These are phyloP conservation scores for Aspergillus brunneoviolaceus DNA, from an alignment of 2,329 filamentous ascomycete genomes.

Conservation along the genomic window DNA sequence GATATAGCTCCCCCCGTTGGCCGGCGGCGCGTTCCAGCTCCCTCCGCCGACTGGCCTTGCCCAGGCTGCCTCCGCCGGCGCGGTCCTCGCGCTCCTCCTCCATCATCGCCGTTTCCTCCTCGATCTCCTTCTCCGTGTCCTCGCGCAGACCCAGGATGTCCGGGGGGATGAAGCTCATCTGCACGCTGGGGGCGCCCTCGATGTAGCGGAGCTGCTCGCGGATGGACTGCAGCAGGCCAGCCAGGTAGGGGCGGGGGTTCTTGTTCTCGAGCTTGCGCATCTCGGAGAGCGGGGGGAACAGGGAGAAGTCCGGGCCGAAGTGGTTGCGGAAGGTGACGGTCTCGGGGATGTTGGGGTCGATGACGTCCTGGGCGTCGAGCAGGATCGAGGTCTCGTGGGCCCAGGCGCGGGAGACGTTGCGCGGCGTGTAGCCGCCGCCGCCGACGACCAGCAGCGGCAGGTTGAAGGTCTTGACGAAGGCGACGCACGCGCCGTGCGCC, in stretches of 20 bases:
- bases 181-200: constrained; percentile 79
- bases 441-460: constrained; percentile 88
- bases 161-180: constrained; percentile 76
- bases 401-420: constrained; percentile 96
- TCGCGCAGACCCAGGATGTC: constrained; percentile 62
- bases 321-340: constrained; percentile 84
- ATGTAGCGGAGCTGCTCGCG: constrained; percentile 86
- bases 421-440: constrained; percentile 92
- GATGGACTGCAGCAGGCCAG: constrained; percentile 73
- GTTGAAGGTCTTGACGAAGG: constrained; percentile 77
- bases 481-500: constrained; percentile 87
- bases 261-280: constrained; percentile 67
- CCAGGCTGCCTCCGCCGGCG: constrained; percentile 29
- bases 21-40: constrained; percentile 1
- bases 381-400: constrained; percentile 93
- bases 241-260: constrained; percentile 73
- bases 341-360: constrained; percentile 71
- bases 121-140: constrained; percentile 49
- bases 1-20: neutral
- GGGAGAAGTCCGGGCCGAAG: constrained; percentile 80
- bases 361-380: constrained; percentile 69
- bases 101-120: constrained; percentile 41
- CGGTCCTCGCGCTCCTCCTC: constrained; percentile 44
- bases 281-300: constrained; percentile 86
- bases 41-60: constrained; percentile 2